Conservation (phyloP, 2,329 filamentous ascomycete genomes). For the Tolypocladium album region DNA sequence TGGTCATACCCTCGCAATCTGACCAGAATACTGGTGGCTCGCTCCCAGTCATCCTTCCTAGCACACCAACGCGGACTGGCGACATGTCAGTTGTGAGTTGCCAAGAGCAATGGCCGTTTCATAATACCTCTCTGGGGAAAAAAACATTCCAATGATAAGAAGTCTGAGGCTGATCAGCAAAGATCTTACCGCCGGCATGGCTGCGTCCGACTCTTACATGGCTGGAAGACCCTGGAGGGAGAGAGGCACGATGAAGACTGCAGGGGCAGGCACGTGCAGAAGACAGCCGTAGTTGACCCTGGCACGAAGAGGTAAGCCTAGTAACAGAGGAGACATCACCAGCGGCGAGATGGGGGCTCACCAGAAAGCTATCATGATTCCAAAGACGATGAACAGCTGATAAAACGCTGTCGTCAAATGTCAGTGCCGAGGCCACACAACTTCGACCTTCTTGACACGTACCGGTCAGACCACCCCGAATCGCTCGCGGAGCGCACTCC, state of each 20-base stretch:
- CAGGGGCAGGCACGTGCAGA: constrained; percentile 32
- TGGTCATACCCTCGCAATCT: constrained; percentile 28
- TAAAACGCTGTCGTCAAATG: constrained; percentile 25
- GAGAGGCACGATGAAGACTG: constrained; percentile 50
- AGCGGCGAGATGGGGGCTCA: constrained; percentile 4
- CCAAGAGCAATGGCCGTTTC: not conserved
- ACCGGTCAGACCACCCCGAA: constrained; percentile 38
- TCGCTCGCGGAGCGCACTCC: constrained; percentile 38
- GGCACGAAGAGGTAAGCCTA: constrained; percentile 15
- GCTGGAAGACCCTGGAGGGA: constrained; percentile 56
- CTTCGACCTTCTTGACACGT: constrained; percentile 3
- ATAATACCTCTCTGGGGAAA: constrained; percentile 38
- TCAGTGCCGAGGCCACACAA: not conserved
- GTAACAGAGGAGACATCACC: not conserved
- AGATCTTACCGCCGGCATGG: not conserved
- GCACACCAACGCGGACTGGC: constrained; percentile 56
- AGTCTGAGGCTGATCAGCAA: constrained; percentile 18
- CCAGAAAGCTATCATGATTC: constrained; percentile 32
- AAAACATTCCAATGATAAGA: constrained; percentile 47
- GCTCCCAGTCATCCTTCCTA: constrained; percentile 57
- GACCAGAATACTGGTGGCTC: constrained; percentile 44
- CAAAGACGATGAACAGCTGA: constrained; percentile 36
- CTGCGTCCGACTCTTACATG: constrained; percentile 20
- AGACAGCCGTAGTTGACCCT: constrained; percentile 46
- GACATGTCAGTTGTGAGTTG: not conserved